Percentiles rank a stretch among this genome's conserved stretches.
Conservation (phyloP, 1,284 basidiomycete genomes). For the Hemileia vastatrix region DNA sequence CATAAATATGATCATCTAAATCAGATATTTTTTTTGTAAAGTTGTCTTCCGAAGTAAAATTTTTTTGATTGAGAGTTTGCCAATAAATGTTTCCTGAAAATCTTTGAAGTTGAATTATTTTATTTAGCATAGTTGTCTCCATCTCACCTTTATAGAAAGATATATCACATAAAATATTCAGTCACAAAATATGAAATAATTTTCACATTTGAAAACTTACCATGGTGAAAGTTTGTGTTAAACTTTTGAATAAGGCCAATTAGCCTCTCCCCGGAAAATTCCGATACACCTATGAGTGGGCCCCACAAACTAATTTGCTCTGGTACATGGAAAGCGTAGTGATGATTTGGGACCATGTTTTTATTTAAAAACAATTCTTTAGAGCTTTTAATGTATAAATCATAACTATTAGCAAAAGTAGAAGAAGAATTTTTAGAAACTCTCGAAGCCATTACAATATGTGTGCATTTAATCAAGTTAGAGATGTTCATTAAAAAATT, state of each 20-base stretch:
- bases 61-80: too few relatives aligned
- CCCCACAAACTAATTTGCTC: conserved; percentile 22
- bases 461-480: conserved; percentile 22
- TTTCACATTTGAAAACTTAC: too few relatives aligned
- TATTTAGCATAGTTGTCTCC: too few relatives aligned
- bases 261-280: conserved; percentile 22
- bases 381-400: conserved; percentile 11
- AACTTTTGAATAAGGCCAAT: conserved; percentile 23
- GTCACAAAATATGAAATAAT: too few relatives aligned
- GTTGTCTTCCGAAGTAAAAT: too few relatives aligned
- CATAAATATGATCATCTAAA: too few relatives aligned
- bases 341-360: conserved; percentile 24
- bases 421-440: background rate
- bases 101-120: too few relatives aligned
- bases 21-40: too few relatives aligned
- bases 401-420: conserved; percentile 6
- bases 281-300: conserved; percentile 18
- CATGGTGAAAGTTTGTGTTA: conserved; percentile 7
- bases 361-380: conserved; percentile 6
- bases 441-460: conserved; percentile 10
- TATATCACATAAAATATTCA: too few relatives aligned
- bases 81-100: too few relatives aligned
- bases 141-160: too few relatives aligned
- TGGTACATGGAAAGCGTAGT: conserved; percentile 24
- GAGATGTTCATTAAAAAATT: conserved; percentile 5